Evolutionary conservation across 2,329 filamentous ascomycete genomes (phyloP), one percentile per base, ranked within the genome.

Genomic region (Neopestalotiopsis sp.): DNA sequence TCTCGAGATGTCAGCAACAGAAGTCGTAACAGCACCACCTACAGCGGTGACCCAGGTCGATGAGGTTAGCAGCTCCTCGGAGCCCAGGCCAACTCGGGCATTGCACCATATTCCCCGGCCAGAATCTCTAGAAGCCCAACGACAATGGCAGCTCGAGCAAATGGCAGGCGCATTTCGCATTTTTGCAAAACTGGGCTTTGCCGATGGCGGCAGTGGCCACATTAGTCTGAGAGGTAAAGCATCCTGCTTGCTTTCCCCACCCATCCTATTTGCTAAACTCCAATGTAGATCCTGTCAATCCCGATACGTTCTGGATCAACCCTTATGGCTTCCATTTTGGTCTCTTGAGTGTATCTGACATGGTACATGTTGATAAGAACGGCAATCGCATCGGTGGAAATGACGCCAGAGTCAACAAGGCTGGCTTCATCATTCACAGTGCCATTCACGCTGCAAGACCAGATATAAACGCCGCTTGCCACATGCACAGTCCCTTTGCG

Each of bases 251-350:
- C 3, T 34, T 30, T 10, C 24, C 3, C 28, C 4, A 12, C 24
- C 9, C 10, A 12, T 32, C 6, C 7, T 17, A 14, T 2, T 32
- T 14, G 57, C 57, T 59, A 30, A 49, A n/a, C 4, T 49, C 17
- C 12, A 20, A 20, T 30, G 13, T 28, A 65, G 90, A 92, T 73
- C 89, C 90, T 0, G 87, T 90, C 72, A 80, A 87, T 71, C 81
- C 82, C 0, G 79, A 87, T 69, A 85, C 84, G 0, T 91, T 92
- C 76, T 92, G 90, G 90, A 91, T 89, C 64, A 91, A 92, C 74
- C 89, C 89, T 5, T 81, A 91, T 1, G 88, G 87, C 3, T 81
- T 82, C 42, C 89, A 91, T 75, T 92, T 91, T 71, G 89, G 84
- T 4, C 78, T 89, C 72, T 82, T 91, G 59, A 89, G 86, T 72